Evolutionary conservation across 2,329 filamentous ascomycete genomes (phyloP).

Genomic region (Aspergillus sojae): DNA sequence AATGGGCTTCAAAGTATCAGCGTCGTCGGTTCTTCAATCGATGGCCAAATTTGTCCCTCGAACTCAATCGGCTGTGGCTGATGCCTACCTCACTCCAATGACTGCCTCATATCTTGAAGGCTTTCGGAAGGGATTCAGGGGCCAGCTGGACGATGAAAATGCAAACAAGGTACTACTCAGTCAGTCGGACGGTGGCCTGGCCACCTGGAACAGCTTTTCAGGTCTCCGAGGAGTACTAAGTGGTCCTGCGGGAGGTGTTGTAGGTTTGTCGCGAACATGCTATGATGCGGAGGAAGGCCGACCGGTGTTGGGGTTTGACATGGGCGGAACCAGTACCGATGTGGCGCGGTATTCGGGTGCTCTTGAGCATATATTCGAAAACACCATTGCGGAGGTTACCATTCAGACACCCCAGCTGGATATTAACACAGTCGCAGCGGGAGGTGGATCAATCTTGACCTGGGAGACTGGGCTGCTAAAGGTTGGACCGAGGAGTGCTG

Average conservation of each 20-base stretch:
- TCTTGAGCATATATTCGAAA: conserved; percentile 92
- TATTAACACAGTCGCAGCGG: conserved; percentile 91
- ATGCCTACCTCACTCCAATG: conserved; percentile 75
- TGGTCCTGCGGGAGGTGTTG: conserved; percentile 84
- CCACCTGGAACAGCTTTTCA: conserved; percentile 63
- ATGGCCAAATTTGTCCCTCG: conserved; percentile 78
- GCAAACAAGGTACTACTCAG: conserved; percentile 56
- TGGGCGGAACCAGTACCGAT: conserved; percentile 91
- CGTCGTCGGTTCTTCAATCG: conserved; percentile 76
- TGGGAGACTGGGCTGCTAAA: conserved; percentile 86
- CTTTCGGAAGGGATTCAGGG: conserved; percentile 65
- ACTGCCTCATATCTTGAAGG: conserved; percentile 68
- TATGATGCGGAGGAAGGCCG: conserved; percentile 79
- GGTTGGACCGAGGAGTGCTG: conserved; percentile 85
- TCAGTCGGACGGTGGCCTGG: conserved; percentile 74
- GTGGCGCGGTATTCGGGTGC: conserved; percentile 80
- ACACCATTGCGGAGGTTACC: conserved; percentile 84
- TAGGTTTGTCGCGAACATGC: conserved; percentile 87
- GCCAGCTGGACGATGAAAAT: conserved; percentile 61
- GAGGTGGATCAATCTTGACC: conserved; percentile 69
- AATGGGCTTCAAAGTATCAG: conserved; percentile 75
- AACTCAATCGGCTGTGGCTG: conserved; percentile 72
- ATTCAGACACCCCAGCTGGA: conserved; percentile 91
- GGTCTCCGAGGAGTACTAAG: conserved; percentile 83
- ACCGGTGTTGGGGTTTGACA: conserved; percentile 90